These are phyloP conservation scores for Stagonosporopsis cucurbitacearum DNA, from an alignment of 2,329 filamentous ascomycete genomes.

Conservation along the genomic window DNA sequence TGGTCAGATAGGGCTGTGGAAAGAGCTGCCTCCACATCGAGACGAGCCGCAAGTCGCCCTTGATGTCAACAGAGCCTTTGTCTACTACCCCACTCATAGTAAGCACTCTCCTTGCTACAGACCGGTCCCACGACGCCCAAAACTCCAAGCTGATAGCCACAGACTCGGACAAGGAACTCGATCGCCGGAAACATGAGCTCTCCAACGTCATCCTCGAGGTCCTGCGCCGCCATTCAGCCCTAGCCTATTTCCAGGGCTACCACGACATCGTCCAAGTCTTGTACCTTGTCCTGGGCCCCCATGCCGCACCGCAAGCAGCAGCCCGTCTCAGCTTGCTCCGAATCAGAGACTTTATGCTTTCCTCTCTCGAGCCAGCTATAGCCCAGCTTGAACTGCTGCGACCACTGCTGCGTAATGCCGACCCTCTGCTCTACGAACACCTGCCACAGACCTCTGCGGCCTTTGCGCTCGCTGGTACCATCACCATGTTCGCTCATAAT, in stretches of 20 bases:
- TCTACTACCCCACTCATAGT: slow-evolving; percentile 86
- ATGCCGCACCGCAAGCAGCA: slow-evolving; percentile 67
- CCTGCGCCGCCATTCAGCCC: slow-evolving; percentile 78
- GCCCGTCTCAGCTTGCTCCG: slow-evolving; percentile 85
- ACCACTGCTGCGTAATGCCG: slow-evolving; percentile 75
- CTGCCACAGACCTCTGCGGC: slow-evolving; percentile 82
- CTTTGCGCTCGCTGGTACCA: slow-evolving; percentile 89
- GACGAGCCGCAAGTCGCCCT: slow-evolving; percentile 92
- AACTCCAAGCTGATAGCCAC: slow-evolving; percentile 55
- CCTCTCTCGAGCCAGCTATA: slow-evolving; percentile 79
- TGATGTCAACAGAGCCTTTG: slow-evolving; percentile 95
- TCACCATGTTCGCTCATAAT: slow-evolving; percentile 97
- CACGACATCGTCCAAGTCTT: slow-evolving; percentile 98
- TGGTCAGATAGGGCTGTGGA: slow-evolving; percentile 56
- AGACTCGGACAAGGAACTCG: slow-evolving; percentile 71
- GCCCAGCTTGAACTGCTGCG: slow-evolving; percentile 88
- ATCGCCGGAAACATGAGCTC: slow-evolving; percentile 75
- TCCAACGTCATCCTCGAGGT: slow-evolving; percentile 81
- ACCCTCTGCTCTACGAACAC: slow-evolving; percentile 75
- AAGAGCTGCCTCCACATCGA: slow-evolving; percentile 71
- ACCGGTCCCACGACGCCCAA: no score
- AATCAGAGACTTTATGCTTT: slow-evolving; percentile 98
- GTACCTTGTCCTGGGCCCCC: slow-evolving; percentile 77
- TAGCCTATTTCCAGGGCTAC: slow-evolving; percentile 98
- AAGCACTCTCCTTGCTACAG: slow-evolving; percentile 39